These are phyloP conservation scores for Hyaloscypha bicolor DNA, from an alignment of 495 filamentous ascomycete genomes.

Conservation along the genomic window DNA sequence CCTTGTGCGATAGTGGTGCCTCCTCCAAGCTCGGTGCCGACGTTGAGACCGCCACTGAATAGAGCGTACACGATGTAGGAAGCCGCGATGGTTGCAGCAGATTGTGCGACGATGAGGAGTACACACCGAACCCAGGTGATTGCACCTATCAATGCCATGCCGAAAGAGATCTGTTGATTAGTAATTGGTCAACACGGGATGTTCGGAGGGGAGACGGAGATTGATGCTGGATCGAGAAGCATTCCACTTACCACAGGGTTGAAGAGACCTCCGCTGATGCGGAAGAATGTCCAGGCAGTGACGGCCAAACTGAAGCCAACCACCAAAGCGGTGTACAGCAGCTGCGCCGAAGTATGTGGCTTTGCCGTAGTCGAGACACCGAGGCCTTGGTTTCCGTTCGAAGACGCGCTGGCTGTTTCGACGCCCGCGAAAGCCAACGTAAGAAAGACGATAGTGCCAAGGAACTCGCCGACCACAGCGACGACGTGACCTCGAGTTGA, in stretches of 20 bases:
- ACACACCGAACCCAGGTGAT: constrained; percentile 50
- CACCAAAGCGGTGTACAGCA: constrained; percentile 66
- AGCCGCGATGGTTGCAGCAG: constrained; percentile 57
- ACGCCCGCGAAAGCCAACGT: constrained; percentile 42
- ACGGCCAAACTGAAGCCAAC: constrained; percentile 64
- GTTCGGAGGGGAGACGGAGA: neutral
- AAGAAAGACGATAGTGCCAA: constrained; percentile 26
- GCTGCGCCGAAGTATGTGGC: constrained; percentile 18
- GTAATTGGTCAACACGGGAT: neutral
- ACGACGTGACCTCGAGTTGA: constrained; percentile 25
- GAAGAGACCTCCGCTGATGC: constrained; percentile 65
- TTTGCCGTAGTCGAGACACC: constrained; percentile 16
- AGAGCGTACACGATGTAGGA: constrained; percentile 53
- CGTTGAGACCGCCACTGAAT: constrained; percentile 51
- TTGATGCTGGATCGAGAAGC: constrained; percentile 22
- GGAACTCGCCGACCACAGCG: constrained; percentile 27
- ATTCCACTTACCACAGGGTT: constrained; percentile 58
- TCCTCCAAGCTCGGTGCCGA: constrained; percentile 44
- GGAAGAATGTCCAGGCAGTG: constrained; percentile 67
- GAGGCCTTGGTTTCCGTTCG: constrained; percentile 22
- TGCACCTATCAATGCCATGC: constrained; percentile 59
- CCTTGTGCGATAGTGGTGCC: constrained; percentile 51
- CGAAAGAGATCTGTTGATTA: constrained; percentile 49
- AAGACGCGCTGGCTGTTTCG: constrained; percentile 46
- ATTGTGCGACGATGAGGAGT: constrained; percentile 55